A percentile compares a stretch with the other conserved stretches of the same genome.
Evolutionary conservation across 371 early-diverging fungal species (phyloP).

Genomic region (Zopfochytrium polystomum): DNA sequence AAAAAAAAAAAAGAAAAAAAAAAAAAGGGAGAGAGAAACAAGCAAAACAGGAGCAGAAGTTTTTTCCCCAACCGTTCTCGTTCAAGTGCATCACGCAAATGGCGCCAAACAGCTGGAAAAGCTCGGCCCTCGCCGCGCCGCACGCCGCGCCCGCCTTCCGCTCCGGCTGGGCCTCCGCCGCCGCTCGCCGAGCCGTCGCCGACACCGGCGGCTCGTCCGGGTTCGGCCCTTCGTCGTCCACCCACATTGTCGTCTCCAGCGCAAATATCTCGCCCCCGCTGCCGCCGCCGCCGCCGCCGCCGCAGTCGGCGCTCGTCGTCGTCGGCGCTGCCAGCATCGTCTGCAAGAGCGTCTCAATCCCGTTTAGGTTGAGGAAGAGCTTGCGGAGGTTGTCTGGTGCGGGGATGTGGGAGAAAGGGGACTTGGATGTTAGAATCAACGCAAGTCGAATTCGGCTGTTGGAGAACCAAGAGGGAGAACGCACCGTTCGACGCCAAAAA

Average conservation of each 20-base stretch:
- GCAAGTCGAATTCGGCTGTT: too few species aligned
- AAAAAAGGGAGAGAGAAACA: neutral
- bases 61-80: slow-evolving; percentile 20
- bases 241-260: neutral
- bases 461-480: neutral
- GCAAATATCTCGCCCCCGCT: neutral
- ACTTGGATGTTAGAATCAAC: neutral
- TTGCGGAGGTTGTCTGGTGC: slow-evolving; percentile 17
- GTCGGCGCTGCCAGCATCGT: slow-evolving; percentile 11
- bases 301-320: neutral
- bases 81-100: slow-evolving; percentile 26
- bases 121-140: slow-evolving; percentile 4
- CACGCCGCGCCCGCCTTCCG: too few species aligned
- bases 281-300: neutral
- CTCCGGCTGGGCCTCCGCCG: too few species aligned
- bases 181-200: too few species aligned
- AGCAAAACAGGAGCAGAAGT: neutral
- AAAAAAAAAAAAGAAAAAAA: neutral
- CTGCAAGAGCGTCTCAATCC: slow-evolving; percentile 14
- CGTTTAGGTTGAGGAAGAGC: slow-evolving; percentile 7
- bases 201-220: too few species aligned
- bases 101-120: slow-evolving; percentile 32
- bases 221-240: neutral
- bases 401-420: neutral
- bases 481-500: slow-evolving; percentile 17